These are phyloP conservation scores for Recurvomyces mirabilis DNA, from an alignment of 495 filamentous ascomycete genomes.

Conservation along the genomic window DNA sequence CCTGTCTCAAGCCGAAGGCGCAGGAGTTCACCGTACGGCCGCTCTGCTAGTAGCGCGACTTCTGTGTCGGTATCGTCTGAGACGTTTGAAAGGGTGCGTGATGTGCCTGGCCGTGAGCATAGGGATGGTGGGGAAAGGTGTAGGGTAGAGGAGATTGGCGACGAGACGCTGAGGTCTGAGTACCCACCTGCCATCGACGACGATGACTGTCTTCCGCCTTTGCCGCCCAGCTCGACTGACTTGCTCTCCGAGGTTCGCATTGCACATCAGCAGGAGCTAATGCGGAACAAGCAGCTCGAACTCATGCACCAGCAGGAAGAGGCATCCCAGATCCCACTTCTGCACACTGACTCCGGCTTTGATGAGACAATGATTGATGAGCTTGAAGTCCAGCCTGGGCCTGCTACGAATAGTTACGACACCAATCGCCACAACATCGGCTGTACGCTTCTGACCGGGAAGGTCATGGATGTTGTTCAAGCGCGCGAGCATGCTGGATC, in stretches of 20 bases:
- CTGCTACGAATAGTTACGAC: too few relatives aligned
- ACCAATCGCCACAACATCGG: too few relatives aligned
- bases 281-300: too few relatives aligned
- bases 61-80: not conserved
- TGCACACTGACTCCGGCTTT: conserved; percentile 31
- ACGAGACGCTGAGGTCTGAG: not conserved
- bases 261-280: not conserved
- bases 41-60: conserved; percentile 15
- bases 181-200: not conserved
- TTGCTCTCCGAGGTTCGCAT: not conserved
- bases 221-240: not conserved
- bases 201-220: not conserved
- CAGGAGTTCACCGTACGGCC: conserved; percentile 19
- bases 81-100: not conserved
- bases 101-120: not conserved
- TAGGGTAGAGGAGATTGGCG: too few relatives aligned
- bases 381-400: too few relatives aligned
- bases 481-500: too few relatives aligned
- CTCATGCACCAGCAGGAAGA: not conserved
- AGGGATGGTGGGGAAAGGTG: too few relatives aligned
- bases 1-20: conserved; percentile 16
- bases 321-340: not conserved
- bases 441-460: too few relatives aligned
- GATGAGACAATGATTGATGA: conserved; percentile 20
- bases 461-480: too few relatives aligned